Conservation (phyloP, 306 rosid genomes). For the Vigna trinervia region DNA sequence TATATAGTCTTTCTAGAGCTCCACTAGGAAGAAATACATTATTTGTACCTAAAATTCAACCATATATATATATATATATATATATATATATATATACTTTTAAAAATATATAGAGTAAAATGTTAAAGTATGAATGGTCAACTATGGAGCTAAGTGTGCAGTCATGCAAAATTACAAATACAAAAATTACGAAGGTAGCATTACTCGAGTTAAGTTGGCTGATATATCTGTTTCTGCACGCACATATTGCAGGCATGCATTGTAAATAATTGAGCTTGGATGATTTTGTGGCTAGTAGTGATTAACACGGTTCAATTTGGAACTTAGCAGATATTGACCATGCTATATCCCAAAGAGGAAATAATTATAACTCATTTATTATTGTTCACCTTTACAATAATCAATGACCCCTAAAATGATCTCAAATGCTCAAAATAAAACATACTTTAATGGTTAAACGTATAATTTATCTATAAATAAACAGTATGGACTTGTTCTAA, state of each 20-base stretch:
- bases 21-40: too few species aligned
- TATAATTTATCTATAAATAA: too few species aligned
- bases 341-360: conserved; percentile 34
- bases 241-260: conserved; percentile 45
- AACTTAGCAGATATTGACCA: conserved; percentile 46
- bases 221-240: conserved; percentile 43
- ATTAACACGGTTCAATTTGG: conserved; percentile 49
- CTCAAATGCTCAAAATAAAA: background rate
- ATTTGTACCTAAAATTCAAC: conserved; percentile 2
- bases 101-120: too few species aligned
- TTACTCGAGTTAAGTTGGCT: conserved; percentile 32
- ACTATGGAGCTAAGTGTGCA: conserved; percentile 9
- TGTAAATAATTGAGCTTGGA: conserved; percentile 51
- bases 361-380: conserved; percentile 14
- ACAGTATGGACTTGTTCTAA: too few species aligned
- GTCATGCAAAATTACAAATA: conserved; percentile 46
- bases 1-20: background rate
- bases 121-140: conserved; percentile 43
- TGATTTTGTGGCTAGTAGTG: conserved; percentile 48
- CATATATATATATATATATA: background rate
- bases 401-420: background rate
- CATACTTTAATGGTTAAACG: background rate
- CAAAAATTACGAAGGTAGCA: conserved; percentile 28
- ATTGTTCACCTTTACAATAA: background rate
- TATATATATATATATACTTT: too few species aligned